Conservation (phyloP, 2,329 filamentous ascomycete genomes). For the Sarocladiaceae sp. region DNA sequence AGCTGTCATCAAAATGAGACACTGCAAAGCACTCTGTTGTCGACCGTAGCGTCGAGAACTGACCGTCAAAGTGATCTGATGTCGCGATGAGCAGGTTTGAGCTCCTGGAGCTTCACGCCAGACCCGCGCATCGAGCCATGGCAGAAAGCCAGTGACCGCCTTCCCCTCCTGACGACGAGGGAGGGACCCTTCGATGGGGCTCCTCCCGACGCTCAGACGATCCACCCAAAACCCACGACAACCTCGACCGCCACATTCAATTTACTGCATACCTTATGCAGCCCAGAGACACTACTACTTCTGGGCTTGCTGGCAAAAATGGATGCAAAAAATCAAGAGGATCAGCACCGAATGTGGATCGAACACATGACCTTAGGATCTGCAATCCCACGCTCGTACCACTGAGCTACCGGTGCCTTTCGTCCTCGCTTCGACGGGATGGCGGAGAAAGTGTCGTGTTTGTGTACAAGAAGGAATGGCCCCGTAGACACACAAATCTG, state of each 20-base stretch:
- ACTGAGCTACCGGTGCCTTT: neutral
- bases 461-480: no score
- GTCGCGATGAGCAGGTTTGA: neutral
- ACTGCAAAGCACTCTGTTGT: slow-evolving; percentile 11
- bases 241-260: no score
- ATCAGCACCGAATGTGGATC: slow-evolving; percentile 8
- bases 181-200: neutral
- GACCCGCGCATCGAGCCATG: slow-evolving; percentile 5
- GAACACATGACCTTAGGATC: slow-evolving; percentile 7
- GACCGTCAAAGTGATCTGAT: neutral
- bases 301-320: neutral
- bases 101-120: slow-evolving; percentile 5
- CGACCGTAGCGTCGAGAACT: neutral
- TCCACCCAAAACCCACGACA: no score
- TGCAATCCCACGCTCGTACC: slow-evolving; percentile 3
- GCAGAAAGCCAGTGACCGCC: slow-evolving; percentile 3
- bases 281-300: no score
- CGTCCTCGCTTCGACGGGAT: no score
- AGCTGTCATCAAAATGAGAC: slow-evolving; percentile 12
- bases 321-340: neutral
- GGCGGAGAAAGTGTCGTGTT: no score
- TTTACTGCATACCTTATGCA: no score
- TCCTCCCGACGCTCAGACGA: no score
- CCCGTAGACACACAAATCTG: no score
- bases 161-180: neutral